Evolutionary conservation across 2,329 filamentous ascomycete species (phyloP), one percentile per base, ranked within the genome.

Genomic region (Ophioceras dolichostomum): DNA sequence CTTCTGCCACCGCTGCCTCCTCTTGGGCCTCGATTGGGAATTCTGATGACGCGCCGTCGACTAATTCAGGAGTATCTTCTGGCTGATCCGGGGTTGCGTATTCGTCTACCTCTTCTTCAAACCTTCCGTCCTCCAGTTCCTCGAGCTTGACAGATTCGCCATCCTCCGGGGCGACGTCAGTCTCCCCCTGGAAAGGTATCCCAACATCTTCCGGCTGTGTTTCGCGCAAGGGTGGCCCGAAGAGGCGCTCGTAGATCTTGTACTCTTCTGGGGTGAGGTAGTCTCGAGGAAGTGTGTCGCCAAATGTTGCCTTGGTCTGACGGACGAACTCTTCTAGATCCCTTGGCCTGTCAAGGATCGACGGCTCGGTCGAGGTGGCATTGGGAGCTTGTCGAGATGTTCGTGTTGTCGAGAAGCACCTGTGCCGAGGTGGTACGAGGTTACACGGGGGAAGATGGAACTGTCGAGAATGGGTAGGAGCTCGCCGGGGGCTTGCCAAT

Each of bases 241-340:
- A 95, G 13, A 94, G 61, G 44, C 86, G 70, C 51, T 82, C 76
- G 56, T 94, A 94, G 1, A 94, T 61, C 34, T 62, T 64, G 49
- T 81, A 78, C 55, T 94, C 87, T 37, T 81, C 72, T 1, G 69
- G 65, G 24, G 67, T 76, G 36, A 95, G 57, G 47, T 84, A 75
- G 24, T 70, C 77, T 22, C 76, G 72, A 0, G 88, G 88, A 18
- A 95, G 58, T 0, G 70, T 78, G 49, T 91, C 79, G 43, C 86
- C 80, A 55, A 86, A 93, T 8, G 74, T 68, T 44, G 84, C 79
- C 48, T 81, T 76, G 26, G 84, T 80, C 46, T 76, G 67, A 39
- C 82, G 74, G 22, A 85, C 85, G 7, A 79, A 61, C 10, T 65
- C 62, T 52, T 85, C 81, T 39, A 74, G 62, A 5, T 71, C 63